Evolutionary conservation across 1,284 basidiomycete genomes (phyloP).

Genomic region (Meripilus lineatus): DNA sequence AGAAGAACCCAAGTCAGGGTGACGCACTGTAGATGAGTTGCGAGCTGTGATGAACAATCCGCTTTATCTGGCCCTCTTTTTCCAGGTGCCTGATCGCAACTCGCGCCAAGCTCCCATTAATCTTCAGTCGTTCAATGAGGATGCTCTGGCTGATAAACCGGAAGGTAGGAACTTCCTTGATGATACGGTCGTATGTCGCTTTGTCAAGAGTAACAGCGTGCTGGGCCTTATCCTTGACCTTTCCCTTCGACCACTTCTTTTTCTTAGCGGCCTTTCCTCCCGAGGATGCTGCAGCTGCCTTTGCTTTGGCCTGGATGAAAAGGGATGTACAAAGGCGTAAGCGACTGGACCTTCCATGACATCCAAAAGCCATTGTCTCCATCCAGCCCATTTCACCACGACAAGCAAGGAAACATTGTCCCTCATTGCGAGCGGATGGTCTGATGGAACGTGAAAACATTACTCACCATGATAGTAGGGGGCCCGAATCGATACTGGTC

Average conservation of each 20-base stretch:
- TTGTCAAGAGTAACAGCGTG: conserved; percentile 95
- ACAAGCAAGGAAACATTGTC: background rate
- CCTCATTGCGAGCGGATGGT: too few relatives aligned
- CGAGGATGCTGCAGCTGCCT: conserved; percentile 64
- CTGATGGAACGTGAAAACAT: too few relatives aligned
- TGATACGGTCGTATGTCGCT: conserved; percentile 87
- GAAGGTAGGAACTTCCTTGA: conserved; percentile 99
- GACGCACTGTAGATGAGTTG: conserved; percentile 92
- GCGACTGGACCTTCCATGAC: conserved; percentile 12
- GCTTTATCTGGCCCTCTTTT: conserved; percentile 95
- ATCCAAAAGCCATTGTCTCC: conserved; percentile 18
- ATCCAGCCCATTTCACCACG: conserved; percentile 18
- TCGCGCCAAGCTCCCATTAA: conserved; percentile 95
- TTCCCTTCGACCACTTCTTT: conserved; percentile 99
- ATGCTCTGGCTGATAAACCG: conserved; percentile 97
- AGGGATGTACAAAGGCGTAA: conserved; percentile 9
- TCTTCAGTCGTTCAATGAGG: conserved; percentile 95
- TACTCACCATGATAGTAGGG: too few relatives aligned
- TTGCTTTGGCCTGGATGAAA: conserved; percentile 66
- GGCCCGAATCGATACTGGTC: too few relatives aligned
- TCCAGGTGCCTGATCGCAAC: conserved; percentile 92
- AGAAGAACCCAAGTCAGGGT: conserved; percentile 5
- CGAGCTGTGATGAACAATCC: conserved; percentile 91
- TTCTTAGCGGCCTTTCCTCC: conserved; percentile 90
- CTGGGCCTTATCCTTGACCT: conserved; percentile 98